Evolutionary conservation across 1,284 basidiomycete species (phyloP).

Genomic region (Rhodotorula sp.): DNA sequence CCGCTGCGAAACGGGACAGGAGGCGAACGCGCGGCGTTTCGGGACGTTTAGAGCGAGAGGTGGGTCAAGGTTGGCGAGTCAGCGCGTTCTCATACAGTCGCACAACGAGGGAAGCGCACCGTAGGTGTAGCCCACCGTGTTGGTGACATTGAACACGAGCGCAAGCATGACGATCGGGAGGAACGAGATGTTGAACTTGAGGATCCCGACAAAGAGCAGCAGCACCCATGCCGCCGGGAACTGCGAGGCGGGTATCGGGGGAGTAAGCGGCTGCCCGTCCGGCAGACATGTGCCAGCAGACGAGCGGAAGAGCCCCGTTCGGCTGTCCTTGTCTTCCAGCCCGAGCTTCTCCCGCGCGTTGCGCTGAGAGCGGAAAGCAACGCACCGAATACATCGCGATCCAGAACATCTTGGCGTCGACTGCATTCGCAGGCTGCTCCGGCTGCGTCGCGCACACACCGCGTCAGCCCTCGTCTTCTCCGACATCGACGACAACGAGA

Average conservation of each 20-base stretch:
- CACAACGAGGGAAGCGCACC: constrained; percentile 49
- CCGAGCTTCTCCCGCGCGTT: neutral
- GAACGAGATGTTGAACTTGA: constrained; percentile 64
- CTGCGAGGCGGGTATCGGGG: too few relatives aligned
- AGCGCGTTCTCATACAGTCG: neutral
- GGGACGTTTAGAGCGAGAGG: neutral
- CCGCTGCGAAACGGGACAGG: neutral
- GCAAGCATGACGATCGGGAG: constrained; percentile 45
- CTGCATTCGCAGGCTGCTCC: constrained; percentile 80
- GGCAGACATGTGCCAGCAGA: too few relatives aligned
- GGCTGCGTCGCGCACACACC: constrained; percentile 60
- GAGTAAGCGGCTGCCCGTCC: too few relatives aligned
- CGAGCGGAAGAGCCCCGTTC: neutral
- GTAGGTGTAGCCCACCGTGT: constrained; percentile 88
- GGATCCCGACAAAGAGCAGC: constrained; percentile 79
- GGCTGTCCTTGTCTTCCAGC: neutral
- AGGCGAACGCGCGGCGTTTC: neutral
- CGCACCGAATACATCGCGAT: constrained; percentile 42
- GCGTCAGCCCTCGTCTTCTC: neutral
- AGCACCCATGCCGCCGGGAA: constrained; percentile 85
- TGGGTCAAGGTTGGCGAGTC: neutral
- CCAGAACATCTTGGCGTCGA: constrained; percentile 71
- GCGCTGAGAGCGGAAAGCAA: neutral
- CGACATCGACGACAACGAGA: neutral
- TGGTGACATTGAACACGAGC: constrained; percentile 62